Evolutionary conservation across 306 rosid genomes (phyloP), one percentile per base, ranked within the genome.

Genomic region (Quercus agrifolia): DNA sequence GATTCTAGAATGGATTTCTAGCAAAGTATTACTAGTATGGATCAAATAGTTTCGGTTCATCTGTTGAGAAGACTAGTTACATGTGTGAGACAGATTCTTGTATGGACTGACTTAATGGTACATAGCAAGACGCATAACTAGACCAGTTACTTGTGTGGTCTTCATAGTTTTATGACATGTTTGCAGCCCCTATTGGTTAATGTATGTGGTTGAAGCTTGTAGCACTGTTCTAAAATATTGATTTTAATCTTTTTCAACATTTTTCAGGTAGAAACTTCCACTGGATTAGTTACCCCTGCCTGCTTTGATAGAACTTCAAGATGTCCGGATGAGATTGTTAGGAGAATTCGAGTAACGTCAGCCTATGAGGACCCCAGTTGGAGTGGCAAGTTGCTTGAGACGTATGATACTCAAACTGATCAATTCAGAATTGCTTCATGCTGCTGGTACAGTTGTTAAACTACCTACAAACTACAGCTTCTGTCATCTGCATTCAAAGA

Each of bases 251-350:
- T 21, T 30, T 63, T 56, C 74, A 79, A 3, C 77, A 52, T 74
- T 64, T 80, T 83, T 74, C 89, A 92, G 99, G 88, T 90, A 21
- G 90, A 84, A 75, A 92, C 93, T 74, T 71, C 85, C 25, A 85
- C 89, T 6, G 97, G 99, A 81, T 78, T 72, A 7, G 76, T 88
- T 18, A 56, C 86, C 76, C 97, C 97, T 28, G 92, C 97, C 21
- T 76, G 82, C 57, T 92, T 94, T 77, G 91, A 92, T 79, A 35
- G 82, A 74, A 87, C 87, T 70, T 89, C 93, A 62, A 88, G 99
- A 87, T 90, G 91, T 80, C 97, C 97, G 11, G 97, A 90, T 83
- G 97, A 91, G 83, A 58, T 89, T 78, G 89, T 94, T 62, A 81
- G 99, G 88, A 85, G 95, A 92, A 91, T 91, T 81, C 85, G 97